These are phyloP conservation scores for Graphiopsis chlorocephala DNA, from an alignment of 2,329 filamentous ascomycete genomes.

Conservation along the genomic window DNA sequence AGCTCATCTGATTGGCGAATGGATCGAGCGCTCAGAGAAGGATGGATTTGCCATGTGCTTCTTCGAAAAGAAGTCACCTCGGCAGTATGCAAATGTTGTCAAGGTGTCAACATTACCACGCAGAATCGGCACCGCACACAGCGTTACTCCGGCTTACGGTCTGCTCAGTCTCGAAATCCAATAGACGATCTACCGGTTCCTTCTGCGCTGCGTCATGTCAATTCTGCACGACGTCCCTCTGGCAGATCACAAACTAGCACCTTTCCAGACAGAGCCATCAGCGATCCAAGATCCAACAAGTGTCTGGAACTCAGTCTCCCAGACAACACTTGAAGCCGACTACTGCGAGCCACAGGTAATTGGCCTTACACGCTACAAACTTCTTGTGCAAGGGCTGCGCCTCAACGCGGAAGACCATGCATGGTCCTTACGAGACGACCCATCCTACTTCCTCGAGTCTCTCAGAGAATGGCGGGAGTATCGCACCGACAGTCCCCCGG, in stretches of 20 bases:
- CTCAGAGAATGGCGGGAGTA: conserved; percentile 49
- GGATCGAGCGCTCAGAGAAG: background rate
- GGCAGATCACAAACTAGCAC: conserved; percentile 18
- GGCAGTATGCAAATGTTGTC: conserved; percentile 29
- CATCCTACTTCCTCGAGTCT: conserved; percentile 52
- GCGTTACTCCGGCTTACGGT: conserved; percentile 21
- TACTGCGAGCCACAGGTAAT: conserved; percentile 50
- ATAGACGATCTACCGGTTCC: conserved; percentile 47
- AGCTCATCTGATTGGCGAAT: conserved; percentile 32
- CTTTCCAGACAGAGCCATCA: conserved; percentile 19
- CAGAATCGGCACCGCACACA: background rate
- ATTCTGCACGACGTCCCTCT: conserved; percentile 54
- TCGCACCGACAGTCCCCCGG: conserved; percentile 25
- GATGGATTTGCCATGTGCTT: conserved; percentile 23
- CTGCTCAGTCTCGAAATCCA: conserved; percentile 54
- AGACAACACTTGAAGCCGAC: conserved; percentile 47
- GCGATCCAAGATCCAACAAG: conserved; percentile 2
- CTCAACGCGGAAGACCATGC: conserved; percentile 53
- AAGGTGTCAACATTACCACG: background rate
- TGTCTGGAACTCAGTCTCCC: conserved; percentile 19
- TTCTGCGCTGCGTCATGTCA: conserved; percentile 46
- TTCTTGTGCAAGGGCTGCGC: conserved; percentile 44
- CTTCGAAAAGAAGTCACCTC: conserved; percentile 26
- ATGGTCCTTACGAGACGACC: conserved; percentile 58
- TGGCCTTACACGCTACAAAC: conserved; percentile 46